Base-by-base conservation (phyloP, 2,329 filamentous ascomycete species). In the Xylaria sp. region DNA sequence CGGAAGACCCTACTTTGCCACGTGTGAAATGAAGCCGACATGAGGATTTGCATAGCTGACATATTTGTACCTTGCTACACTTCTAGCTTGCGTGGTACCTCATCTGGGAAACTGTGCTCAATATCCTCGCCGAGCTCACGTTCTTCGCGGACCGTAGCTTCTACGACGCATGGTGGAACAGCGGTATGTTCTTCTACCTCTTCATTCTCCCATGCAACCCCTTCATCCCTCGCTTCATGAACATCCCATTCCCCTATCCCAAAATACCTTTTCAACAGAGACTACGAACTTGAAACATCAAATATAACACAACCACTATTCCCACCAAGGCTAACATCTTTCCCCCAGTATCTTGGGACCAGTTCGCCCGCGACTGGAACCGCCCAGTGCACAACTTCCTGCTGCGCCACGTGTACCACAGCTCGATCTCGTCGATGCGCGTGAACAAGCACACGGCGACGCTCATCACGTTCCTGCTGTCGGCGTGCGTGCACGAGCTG, bases 281-380 rank as follows among this genome's bases (percentile, higher is more conserved):
- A 18, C 37, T 25, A 10, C 32, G 1, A 37, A 55, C 20, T 1
- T 10, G 18, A n/a, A 13, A 6, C 28, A 39, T 13, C 10, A 9
- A 15, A 41, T 41, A 34, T 9, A 4, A 34, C 5, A 34, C 41
- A 25, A 25, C 23, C 23, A 25, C 23, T 3, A 25, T 25, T 25
- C 23, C 23, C 23, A 25, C 23, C 23, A 25, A 25, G 23, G 3
- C 23, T 25, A 25, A 25, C 23, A 25, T 25, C 23, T 25, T 25
- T 25, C 1, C 41, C 13, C 3, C 41, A 3, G 85, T 87, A 2
- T 88, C 87, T 0, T 93, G 90, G 88, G 91, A 94, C 75, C 90
- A 94, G 76, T 95, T 92, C 75, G 92, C 92, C 3, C 85, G 92
- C 48, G 91, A 94, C 77, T 94, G 92, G 92, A 94, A 94, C 77